Conservation (phyloP, 768 basidiomycete genomes). For the Tephrocybe rancida region DNA sequence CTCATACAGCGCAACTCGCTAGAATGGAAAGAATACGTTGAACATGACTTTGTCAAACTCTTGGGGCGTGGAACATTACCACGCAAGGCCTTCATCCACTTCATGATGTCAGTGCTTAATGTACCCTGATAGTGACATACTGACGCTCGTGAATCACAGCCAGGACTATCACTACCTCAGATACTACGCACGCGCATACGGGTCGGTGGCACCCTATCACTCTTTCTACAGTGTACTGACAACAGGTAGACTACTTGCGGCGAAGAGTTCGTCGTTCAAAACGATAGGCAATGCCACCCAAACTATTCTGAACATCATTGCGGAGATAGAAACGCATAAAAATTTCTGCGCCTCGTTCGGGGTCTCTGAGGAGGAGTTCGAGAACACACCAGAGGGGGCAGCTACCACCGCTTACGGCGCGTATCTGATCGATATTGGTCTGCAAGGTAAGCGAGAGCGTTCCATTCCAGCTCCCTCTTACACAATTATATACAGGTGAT, state of each 20-base stretch:
- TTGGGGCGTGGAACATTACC: constrained; percentile 75
- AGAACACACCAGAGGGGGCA: constrained; percentile 62
- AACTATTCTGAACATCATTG: constrained; percentile 63
- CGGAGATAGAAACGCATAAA: constrained; percentile 75
- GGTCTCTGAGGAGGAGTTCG: constrained; percentile 61
- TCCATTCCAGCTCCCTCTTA: neutral
- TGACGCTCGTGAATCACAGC: constrained; percentile 32
- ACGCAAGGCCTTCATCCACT: constrained; percentile 72
- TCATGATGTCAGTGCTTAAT: constrained; percentile 65
- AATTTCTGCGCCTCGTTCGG: constrained; percentile 73
- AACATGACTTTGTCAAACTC: constrained; percentile 82
- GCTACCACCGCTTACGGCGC: constrained; percentile 86
- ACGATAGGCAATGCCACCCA: constrained; percentile 64
- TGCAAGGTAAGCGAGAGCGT: constrained; percentile 50
- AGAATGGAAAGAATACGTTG: constrained; percentile 74
- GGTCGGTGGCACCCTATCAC: constrained; percentile 37
- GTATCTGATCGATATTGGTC: constrained; percentile 79
- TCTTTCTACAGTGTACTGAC: neutral
- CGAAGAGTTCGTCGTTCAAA: constrained; percentile 70
- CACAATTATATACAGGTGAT: constrained; percentile 50
- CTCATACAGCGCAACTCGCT: constrained; percentile 59
- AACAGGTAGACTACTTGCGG: constrained; percentile 64
- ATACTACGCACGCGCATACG: constrained; percentile 85
- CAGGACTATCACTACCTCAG: constrained; percentile 84
- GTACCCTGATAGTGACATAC: too few relatives aligned